Evolutionary conservation across 1,139 yeast species (phyloP), one percentile per base, ranked within the genome.

Genomic region (Lodderomyces parapsilosis): DNA sequence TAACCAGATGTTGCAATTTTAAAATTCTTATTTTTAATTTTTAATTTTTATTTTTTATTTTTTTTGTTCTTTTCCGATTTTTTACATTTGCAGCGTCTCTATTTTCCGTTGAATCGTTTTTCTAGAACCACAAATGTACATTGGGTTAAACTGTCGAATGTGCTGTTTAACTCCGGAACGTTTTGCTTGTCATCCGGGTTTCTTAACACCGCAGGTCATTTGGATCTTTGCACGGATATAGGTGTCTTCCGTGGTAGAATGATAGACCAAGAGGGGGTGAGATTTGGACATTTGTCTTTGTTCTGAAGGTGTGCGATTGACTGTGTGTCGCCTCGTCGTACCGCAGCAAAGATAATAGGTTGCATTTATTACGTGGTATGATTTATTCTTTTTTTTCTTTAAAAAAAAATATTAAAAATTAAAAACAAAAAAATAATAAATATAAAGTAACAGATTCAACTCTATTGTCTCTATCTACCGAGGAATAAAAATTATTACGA

Each of bases 1-100:
- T 31, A 13, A 9, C 8, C 7, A n/a, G 22, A 7, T 34, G 19
- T 34, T 34, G 19, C 27, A 14, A 22, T 33, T 33, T 11, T 20
- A 8, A 8, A 20, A 20, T 20, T 20, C 8, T 6, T 20, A 20
- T 20, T 20, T 20, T 6, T 20, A 20, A 20, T 33, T 33, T 33
- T 33, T n/a, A n/a, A n/a, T n/a, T 33, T 33, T 33, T 17, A 18
- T 17, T 33, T 33, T 33, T 15, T 33, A n/a, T 19, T 33, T 32
- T 32, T 5, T 32, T 32, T 19, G 5, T n/a, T 17, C 25, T 33
- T 33, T 33, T 33, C 25, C 25, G 24, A 20, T 33, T 33, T 33
- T 33, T 33, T 33, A 30, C 33, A 30, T 30, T 8, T 30, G 8
- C 18, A 30, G 15, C 19, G 11, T 30, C 15, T 30, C 7, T 30